Evolutionary conservation across 2,329 filamentous ascomycete species (phyloP), one percentile per base, ranked within the genome.

Genomic region (Calonectria hongkongensis): DNA sequence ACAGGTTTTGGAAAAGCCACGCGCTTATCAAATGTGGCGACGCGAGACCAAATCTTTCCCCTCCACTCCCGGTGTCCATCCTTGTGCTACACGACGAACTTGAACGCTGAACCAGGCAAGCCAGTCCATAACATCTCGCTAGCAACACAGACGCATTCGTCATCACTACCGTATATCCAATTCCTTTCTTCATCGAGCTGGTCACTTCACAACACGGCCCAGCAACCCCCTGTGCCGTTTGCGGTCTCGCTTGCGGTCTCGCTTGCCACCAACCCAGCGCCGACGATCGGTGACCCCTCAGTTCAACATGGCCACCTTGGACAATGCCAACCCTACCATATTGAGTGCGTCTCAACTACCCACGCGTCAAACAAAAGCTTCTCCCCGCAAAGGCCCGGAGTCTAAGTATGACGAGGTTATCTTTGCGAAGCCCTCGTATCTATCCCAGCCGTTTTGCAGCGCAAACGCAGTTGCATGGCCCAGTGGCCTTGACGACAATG

Each of bases 281-380:
- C 73, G 68, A 68, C 54, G 50, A 30, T 41, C 66, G 71, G 50
- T 71, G 43, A 69, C 69, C 68, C 70, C 66, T 72, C 66, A 48
- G 30, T 62, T 71, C 51, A 27, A 67, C 62, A 81, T 81, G 79
- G 78, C 81, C 30, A 78, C 82, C 25, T 82, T 89, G 58, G 91
- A 93, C 78, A 98, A 98, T 85, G 95, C 94, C 76, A 98, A 99
- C 86, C 97, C 97, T 68, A 97, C 95, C 75, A 96, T 99, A 82
- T 88, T 98, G 80, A 97, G 93, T 85, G 90, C 92, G 66, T 94
- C 95, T 51, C 95, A 98, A 85, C 91, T 99, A 64, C 96, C 97
- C 54, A 97, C 95, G 36, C 93, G 96, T 76, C 87, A 89, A 79
- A 87, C 86, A 77, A 86, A 87, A 75, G 83, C 84, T 39, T 84